phyloP scores from a whole-genome alignment of 306 rosid species.

The Delonix regia region DNA sequence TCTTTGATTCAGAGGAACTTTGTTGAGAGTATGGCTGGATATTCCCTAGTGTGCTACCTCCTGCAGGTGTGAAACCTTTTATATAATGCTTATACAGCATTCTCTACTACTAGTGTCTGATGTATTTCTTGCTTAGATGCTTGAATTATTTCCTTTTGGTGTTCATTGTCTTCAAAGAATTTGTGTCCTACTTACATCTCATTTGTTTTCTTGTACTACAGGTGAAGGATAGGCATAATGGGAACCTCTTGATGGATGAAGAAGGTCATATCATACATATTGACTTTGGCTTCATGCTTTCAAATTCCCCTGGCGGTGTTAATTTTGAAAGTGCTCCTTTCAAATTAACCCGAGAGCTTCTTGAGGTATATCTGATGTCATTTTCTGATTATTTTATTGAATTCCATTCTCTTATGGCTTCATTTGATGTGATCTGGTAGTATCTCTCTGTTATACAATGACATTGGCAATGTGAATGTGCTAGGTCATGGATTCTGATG shows the following conservation, averaged over 20 bases:
- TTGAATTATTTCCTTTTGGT: neutral
- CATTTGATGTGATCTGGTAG: slow-evolving; percentile 13
- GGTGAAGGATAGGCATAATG: slow-evolving; percentile 97
- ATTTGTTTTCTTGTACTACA: slow-evolving; percentile 38
- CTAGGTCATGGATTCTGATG: slow-evolving; percentile 99
- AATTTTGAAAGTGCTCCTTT: slow-evolving; percentile 99
- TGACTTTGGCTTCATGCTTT: slow-evolving; percentile 98
- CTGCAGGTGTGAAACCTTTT: slow-evolving; percentile 67
- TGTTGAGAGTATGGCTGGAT: slow-evolving; percentile 99
- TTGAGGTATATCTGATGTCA: slow-evolving; percentile 65
- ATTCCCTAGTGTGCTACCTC: slow-evolving; percentile 95
- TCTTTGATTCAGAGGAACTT: slow-evolving; percentile 77
- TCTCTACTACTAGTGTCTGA: neutral
- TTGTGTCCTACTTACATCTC: slow-evolving; percentile 34
- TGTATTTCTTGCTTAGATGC: slow-evolving; percentile 31
- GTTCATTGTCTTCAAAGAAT: slow-evolving; percentile 8
- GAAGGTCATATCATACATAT: slow-evolving; percentile 98
- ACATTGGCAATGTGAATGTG: slow-evolving; percentile 34
- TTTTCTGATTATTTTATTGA: slow-evolving; percentile 22
- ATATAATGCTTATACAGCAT: slow-evolving; percentile 28
- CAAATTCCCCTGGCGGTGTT: slow-evolving; percentile 97
- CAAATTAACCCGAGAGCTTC: slow-evolving; percentile 93
- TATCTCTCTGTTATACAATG: slow-evolving; percentile 10
- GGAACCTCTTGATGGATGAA: slow-evolving; percentile 92
- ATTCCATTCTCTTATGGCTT: slow-evolving; percentile 20